Base-by-base conservation (phyloP, 768 basidiomycete species). In the Boletellus emodensis region DNA sequence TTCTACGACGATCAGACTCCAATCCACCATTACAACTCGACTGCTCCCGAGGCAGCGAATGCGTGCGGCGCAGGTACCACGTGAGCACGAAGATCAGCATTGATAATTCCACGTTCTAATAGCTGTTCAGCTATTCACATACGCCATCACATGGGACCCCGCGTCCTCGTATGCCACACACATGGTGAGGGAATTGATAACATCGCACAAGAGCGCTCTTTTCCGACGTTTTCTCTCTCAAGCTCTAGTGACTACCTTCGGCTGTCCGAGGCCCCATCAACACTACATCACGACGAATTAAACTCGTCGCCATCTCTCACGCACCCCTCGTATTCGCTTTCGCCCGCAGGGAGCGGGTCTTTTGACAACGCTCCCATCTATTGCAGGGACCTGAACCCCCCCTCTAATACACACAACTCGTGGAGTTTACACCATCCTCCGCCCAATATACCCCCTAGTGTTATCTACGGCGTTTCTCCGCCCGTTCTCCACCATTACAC, bases 151-250 rank as follows among this genome's bases (percentile, higher is more conserved):
- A 33, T 35, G 39, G 13, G 24, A 37, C 37, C 11, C 32, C 49
- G 3, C 37, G 3, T 28, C 15, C 45, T 37, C 45, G 51, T 44
- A 40, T 35, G 20, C 17, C 24, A 13, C 34, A 52, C 11, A 13
- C 32, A n/a, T 32, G 40, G 62, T 63, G 30, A 61, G 61, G 6
- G 10, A 8, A 14, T 17, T 14, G n/a, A 35, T 34, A 17, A 9
- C 3, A 34, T 44, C 39, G 11, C 18, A 18, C 13, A 22, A n/a
- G 15, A 22, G 6, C 0, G 2, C 3, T 20, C 12, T 14, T 45
- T 40, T 26, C 59, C 7, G 59, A 46, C 18, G 36, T 44, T 13
- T 28, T 11, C 11, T 34, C 24, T 32, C n/a, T 8, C 22, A 34
- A 17, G 8, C 12, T 8, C 22, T 36, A 62, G 60, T 26, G 22